Base-by-base conservation (phyloP, 2,329 filamentous ascomycete genomes). In the Sclerotinia minor region DNA sequence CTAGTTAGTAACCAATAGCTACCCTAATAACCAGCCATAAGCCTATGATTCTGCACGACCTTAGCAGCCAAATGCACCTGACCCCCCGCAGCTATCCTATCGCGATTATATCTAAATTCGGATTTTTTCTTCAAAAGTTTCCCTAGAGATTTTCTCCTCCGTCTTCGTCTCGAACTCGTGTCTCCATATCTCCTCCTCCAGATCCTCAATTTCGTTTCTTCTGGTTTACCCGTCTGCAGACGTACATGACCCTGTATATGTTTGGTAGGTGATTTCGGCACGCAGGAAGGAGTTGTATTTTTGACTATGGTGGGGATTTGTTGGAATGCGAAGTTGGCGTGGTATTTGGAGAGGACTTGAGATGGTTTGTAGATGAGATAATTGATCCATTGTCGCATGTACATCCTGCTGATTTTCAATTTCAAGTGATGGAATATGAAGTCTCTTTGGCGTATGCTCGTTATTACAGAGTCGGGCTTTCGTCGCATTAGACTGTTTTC, bases 401-500 rank as follows among this genome's bases (percentile, higher is more conserved):
- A 63, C 47, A 64, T 49, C 38, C 65, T 67, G 58, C 49, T 54
- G 19, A 26, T 26, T 19, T 26, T 41, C 59, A 67, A 50, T 32
- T 32, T 61, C 2, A 67, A 38, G 15, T 21, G 26, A 32, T 44
- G 38, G 13, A 63, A 67, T 11, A 21, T 64, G 15, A 53, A 63
- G 26, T 61, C 38, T 35, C 57, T 50, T 63, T 63, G 26, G 19
- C 53, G 64, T 38, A 49, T 78, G 67, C 11, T 19, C 26, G 64
- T 65, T 4, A 58, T 26, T 26, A 24, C 26, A 19, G 63, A 65
- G 38, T 65, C 19, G 19, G 15, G 15, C 2, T 24, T 38, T 44
- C 54, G 24, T 21, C 38, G 38, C 21, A 7, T 21, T 17, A 58
- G 32, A 58, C 50, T 58, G 21, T 15, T 45, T 47, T 58, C 50